Evolutionary conservation across 2,329 filamentous ascomycete species (phyloP).

Genomic region (Emmonsiellopsis sp.): DNA sequence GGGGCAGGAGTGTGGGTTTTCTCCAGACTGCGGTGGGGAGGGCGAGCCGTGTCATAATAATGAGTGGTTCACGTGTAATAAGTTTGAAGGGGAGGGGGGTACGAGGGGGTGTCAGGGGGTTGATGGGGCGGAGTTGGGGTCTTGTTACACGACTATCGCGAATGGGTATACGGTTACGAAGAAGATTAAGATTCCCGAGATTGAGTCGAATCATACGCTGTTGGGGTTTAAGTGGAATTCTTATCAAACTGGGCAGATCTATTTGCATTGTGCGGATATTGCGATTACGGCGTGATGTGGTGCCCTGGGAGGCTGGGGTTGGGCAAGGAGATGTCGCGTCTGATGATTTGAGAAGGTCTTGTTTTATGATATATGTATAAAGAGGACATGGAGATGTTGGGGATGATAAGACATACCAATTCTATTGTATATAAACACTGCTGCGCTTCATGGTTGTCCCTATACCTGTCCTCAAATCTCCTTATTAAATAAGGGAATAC

Average conservation of each 20-base stretch:
- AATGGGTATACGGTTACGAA: constrained; percentile 47
- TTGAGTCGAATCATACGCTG: constrained; percentile 42
- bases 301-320: neutral
- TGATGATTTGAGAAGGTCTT: neutral
- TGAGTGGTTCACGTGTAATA: constrained; percentile 49
- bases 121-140: constrained; percentile 35
- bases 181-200: constrained; percentile 44
- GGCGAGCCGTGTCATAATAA: constrained; percentile 44
- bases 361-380: neutral
- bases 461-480: no score
- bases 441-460: no score
- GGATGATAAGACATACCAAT: no score
- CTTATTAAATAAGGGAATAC: no score
- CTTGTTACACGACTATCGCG: constrained; percentile 44
- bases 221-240: constrained; percentile 48
- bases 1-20: constrained; percentile 43
- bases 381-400: no score
- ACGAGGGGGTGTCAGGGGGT: constrained; percentile 21
- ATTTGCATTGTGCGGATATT: constrained; percentile 47
- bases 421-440: no score
- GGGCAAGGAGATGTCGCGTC: neutral
- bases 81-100: constrained; percentile 28
- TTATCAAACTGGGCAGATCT: constrained; percentile 47
- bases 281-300: constrained; percentile 24
- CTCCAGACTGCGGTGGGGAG: constrained; percentile 35